These are phyloP conservation scores for Rhizopogon rudus DNA, from an alignment of 768 basidiomycete genomes.

Conservation along the genomic window DNA sequence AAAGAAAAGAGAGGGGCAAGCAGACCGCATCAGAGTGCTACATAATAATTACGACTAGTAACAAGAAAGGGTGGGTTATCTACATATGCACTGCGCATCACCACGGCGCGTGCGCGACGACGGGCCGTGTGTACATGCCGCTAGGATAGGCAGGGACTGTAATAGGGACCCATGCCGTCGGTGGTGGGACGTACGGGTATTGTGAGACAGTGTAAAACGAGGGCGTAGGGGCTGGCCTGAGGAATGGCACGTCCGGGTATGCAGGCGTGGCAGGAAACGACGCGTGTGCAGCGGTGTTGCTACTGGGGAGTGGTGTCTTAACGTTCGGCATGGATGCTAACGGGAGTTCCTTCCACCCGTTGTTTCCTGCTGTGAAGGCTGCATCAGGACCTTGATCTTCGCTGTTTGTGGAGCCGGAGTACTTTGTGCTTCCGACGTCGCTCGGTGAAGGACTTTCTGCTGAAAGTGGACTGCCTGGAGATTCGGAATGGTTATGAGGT, in stretches of 20 bases:
- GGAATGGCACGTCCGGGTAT: neutral
- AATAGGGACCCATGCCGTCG: neutral
- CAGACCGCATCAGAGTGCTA: too few relatives aligned
- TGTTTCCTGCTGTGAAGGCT: neutral
- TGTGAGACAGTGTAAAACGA: neutral
- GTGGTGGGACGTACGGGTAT: neutral
- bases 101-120: neutral
- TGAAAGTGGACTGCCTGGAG: neutral
- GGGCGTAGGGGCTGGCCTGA: neutral
- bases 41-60: too few relatives aligned
- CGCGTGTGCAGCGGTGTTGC: neutral
- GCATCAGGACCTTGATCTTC: neutral
- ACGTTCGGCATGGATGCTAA: neutral
- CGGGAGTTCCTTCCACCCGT: neutral
- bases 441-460: neutral
- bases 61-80: neutral
- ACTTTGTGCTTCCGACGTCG: too few relatives aligned
- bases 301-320: neutral
- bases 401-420: neutral
- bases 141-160: neutral
- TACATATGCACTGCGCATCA: neutral
- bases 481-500: conserved; percentile 14
- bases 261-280: neutral
- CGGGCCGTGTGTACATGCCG: neutral
- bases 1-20: too few relatives aligned